Base-by-base conservation (phyloP, 2,329 filamentous ascomycete species). In the Aureobasidium namibiae region DNA sequence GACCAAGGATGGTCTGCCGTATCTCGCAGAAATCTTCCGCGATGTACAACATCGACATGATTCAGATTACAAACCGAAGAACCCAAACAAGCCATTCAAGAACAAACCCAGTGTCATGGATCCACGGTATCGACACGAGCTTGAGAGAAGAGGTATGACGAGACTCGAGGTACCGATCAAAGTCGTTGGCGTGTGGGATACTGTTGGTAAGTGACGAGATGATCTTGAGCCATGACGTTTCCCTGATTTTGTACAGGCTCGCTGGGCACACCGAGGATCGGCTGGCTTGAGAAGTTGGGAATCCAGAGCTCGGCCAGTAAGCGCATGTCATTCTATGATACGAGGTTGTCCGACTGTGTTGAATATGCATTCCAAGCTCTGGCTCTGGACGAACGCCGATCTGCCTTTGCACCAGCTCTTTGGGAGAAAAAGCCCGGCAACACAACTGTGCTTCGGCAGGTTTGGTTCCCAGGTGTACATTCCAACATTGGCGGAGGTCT, bases 381-480 rank as follows among this genome's bases (percentile, higher is more conserved):
- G 4, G 70, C 75, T 1, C 65, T 78, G 3, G 75, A 78, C 50
- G 75, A 78, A 60, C 63, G 73, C 16, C 68, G 75, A 3, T 72
- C 67, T 14, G 68, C 74, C 0, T 77, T 75, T 52, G 67, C 57
- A 71, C 75, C 3, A 11, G 72, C 73, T 0, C 60, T 78, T 1
- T 78, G 75, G 75, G 74, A 77, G 65, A 71, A 73, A 46, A 67
- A 71, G 4, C 52, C 72, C 42, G 74, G 74, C 29, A 76, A 75
- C 61, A 69, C 64, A n/a, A 78, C 77, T 2, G 70, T 70, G 2
- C 65, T 79, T 8, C 69, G 75, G 7, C 76, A 79, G 64, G 74
- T 76, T 6, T 79, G 76, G 76, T 79, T 78, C 60, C 75, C 75
- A 0, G 76, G 76, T 16, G 74, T 73, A 1, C 76, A 79, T 60